Conservation (phyloP, 805 yeast genomes). For the Lachancea quebecensis region DNA sequence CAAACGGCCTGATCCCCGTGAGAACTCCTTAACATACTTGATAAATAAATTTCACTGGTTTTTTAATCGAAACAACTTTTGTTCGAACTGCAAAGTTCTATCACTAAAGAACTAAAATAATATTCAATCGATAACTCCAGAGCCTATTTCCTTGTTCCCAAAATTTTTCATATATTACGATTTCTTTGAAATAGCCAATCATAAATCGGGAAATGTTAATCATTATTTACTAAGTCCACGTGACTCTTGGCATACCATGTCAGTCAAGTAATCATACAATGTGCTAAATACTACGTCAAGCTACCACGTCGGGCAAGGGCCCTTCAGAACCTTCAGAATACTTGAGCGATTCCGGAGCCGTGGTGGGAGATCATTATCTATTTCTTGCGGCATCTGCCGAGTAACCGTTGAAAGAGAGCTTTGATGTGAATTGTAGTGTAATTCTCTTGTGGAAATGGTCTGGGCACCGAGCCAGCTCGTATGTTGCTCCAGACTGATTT, state of each 20-base stretch:
- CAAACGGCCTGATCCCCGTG: too few species aligned
- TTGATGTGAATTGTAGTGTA: too few species aligned
- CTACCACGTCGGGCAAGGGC: conserved; percentile 2
- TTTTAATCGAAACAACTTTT: too few species aligned
- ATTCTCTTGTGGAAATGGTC: too few species aligned
- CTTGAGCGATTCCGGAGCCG: neutral
- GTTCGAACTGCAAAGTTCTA: neutral
- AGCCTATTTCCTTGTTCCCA: neutral
- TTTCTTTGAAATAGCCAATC: conserved; percentile 3
- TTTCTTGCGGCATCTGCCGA: too few species aligned
- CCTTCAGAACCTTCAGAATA: neutral
- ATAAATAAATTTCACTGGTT: too few species aligned
- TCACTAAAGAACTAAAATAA: neutral
- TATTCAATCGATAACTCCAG: conserved; percentile 3
- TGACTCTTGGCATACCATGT: neutral
- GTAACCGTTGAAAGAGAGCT: too few species aligned
- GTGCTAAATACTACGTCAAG: neutral
- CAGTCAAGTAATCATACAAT: neutral
- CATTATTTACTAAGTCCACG: neutral
- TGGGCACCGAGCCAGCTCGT: too few species aligned
- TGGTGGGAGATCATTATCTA: neutral
- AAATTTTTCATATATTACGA: neutral
- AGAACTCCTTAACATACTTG: too few species aligned
- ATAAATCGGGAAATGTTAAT: conserved; percentile 1
- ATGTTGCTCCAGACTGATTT: neutral